Conservation (phyloP, 768 basidiomycete genomes). For the Strobilomyces confusus region DNA sequence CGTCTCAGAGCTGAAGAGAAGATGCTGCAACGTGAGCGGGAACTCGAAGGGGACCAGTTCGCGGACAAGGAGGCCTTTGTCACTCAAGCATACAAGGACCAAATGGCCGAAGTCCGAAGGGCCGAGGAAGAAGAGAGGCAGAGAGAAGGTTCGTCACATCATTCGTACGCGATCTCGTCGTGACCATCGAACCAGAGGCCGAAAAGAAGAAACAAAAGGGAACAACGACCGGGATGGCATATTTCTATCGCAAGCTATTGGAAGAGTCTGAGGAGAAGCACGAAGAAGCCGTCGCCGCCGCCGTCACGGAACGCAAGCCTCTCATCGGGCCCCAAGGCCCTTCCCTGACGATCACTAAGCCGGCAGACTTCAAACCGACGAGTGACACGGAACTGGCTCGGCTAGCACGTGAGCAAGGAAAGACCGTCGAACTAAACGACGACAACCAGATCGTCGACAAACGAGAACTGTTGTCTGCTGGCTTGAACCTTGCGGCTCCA, state of each 20-base stretch:
- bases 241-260: slow-evolving; percentile 76
- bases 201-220: slow-evolving; percentile 59
- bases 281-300: slow-evolving; percentile 75
- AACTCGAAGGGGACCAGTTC: slow-evolving; percentile 90
- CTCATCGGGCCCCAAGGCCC: slow-evolving; percentile 62
- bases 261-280: slow-evolving; percentile 80
- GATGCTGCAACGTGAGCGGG: slow-evolving; percentile 91
- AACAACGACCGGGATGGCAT: slow-evolving; percentile 70
- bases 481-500: slow-evolving; percentile 83
- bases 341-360: slow-evolving; percentile 70
- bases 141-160: slow-evolving; percentile 66
- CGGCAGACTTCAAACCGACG: slow-evolving; percentile 53
- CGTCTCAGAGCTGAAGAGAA: slow-evolving; percentile 95
- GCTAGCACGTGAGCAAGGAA: slow-evolving; percentile 68
- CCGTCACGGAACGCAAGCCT: slow-evolving; percentile 49
- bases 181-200: slow-evolving; percentile 36
- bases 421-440: slow-evolving; percentile 90
- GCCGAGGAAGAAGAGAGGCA: slow-evolving; percentile 92
- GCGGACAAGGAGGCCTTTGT: slow-evolving; percentile 96
- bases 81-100: slow-evolving; percentile 94
- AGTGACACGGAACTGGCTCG: slow-evolving; percentile 75
- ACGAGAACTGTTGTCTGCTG: slow-evolving; percentile 85
- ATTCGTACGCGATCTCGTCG: background rate
- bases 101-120: slow-evolving; percentile 85
- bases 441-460: slow-evolving; percentile 98